These are phyloP conservation scores for Lipomyces sp. DNA, from an alignment of 805 yeast genomes.

Conservation along the genomic window DNA sequence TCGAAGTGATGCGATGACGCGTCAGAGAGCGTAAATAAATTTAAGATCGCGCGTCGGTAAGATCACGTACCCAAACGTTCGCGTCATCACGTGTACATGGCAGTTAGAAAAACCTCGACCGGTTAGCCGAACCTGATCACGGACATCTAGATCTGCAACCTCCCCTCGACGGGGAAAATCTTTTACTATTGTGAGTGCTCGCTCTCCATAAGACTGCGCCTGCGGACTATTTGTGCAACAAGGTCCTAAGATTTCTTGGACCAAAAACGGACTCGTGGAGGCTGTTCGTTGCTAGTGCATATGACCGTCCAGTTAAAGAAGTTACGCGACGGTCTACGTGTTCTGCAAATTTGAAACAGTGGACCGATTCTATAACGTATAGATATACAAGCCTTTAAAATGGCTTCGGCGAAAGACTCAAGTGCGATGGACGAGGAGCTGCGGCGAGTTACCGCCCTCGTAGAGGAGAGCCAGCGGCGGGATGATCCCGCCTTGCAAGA, in stretches of 20 bases:
- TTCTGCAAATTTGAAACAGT: constrained; percentile 10
- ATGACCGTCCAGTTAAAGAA: not conserved
- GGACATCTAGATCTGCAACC: not conserved
- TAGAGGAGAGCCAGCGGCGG: constrained; percentile 30
- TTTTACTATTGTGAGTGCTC: not conserved
- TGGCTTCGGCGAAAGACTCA: constrained; percentile 8
- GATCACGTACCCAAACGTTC: not conserved
- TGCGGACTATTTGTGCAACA: not conserved
- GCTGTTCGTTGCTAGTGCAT: not conserved
- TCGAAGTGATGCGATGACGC: not conserved
- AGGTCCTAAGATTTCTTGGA: not conserved
- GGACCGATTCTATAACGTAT: not conserved
- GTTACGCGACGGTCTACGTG: not conserved
- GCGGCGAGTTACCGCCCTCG: constrained; percentile 17
- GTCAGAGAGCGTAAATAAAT: not conserved
- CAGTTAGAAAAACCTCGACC: not conserved
- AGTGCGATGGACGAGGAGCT: constrained; percentile 23
- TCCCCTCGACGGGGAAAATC: not conserved
- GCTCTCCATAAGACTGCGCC: not conserved
- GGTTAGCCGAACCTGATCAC: not conserved
- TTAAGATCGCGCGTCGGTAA: not conserved
- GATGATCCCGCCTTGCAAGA: constrained; percentile 34
- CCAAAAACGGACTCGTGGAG: not conserved
- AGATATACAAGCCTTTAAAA: not conserved
- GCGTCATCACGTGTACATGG: not conserved